Conservation (phyloP, 2,329 filamentous ascomycete genomes). For the Xylaria sp. region DNA sequence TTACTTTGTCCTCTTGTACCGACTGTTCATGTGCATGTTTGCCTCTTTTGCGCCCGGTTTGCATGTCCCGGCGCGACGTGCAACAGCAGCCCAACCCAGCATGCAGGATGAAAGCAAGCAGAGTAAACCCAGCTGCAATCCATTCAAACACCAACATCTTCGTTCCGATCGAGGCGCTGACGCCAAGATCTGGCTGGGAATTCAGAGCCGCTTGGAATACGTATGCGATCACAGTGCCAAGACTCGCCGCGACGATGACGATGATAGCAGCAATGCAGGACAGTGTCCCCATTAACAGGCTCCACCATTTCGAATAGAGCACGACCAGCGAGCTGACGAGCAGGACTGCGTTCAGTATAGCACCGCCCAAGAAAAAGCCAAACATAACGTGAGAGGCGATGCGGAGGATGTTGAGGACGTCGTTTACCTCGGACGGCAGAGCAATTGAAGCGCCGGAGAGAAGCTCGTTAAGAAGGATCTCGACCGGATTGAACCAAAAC, state of each 20-base stretch:
- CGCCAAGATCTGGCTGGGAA: slow-evolving; percentile 75
- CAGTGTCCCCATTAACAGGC: slow-evolving; percentile 70
- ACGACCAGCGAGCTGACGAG: slow-evolving; percentile 69
- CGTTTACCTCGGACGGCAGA: slow-evolving; percentile 73
- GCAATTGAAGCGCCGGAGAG: slow-evolving; percentile 83
- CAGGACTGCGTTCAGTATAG: slow-evolving; percentile 72
- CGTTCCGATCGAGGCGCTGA: slow-evolving; percentile 69
- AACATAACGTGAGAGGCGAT: slow-evolving; percentile 87
- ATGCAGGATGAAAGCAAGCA: slow-evolving; percentile 76
- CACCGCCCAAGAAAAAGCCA: slow-evolving; percentile 77
- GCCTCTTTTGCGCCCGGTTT: slow-evolving; percentile 44
- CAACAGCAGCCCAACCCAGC: slow-evolving; percentile 80
- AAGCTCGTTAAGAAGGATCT: slow-evolving; percentile 79
- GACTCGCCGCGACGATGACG: slow-evolving; percentile 70
- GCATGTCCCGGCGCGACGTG: slow-evolving; percentile 59
- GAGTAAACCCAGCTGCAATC: slow-evolving; percentile 71
- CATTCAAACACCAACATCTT: slow-evolving; percentile 91
- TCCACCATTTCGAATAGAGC: slow-evolving; percentile 61
- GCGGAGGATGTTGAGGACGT: slow-evolving; percentile 75
- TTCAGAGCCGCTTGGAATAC: slow-evolving; percentile 81
- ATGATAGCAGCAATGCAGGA: slow-evolving; percentile 71
- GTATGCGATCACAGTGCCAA: slow-evolving; percentile 83
- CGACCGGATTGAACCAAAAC: slow-evolving; percentile 92
- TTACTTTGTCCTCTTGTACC: slow-evolving; percentile 22
- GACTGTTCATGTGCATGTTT: no score